Base-by-base conservation (phyloP, 108 stramenopile species). In the Parmales sp. region DNA sequence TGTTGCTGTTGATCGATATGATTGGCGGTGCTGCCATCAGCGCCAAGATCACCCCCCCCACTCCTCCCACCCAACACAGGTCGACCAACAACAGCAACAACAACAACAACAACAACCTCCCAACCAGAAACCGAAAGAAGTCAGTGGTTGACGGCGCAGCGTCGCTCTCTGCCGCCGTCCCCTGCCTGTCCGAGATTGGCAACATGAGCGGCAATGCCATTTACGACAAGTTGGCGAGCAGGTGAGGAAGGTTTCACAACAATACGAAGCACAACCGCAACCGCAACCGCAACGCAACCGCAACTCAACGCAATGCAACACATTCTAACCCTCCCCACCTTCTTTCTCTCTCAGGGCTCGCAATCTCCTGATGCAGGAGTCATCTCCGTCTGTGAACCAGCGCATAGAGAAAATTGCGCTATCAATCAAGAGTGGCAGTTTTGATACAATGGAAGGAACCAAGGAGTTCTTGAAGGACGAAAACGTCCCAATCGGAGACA, bases 161-260 rank as follows among this genome's bases (percentile, higher is more conserved):
- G 39, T 82, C 91, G 36, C 78, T 93, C 26, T 79, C 70, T 34
- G 78, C 85, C 70, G 82, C 89, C 38, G 69, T 86, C 39, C 91
- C 94, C 28, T 83, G 92, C 28, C 85, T 97, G 39, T 81, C 92
- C 8, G 93, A 95, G 68, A 89, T 97, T 46, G 91, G 89, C n/a
- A 81, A 88, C 23, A 89, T 98, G 83, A 85, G 83, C 8, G 86
- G 88, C 39, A 76, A 78, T 48, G 78, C 82, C 18, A 71, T 67
- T 26, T 94, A 94, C 73, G 83, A 86, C 13, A 51, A 79, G 41
- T 80, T 93, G 34, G 89, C 93, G 23, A 78, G 88, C n/a, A n/a
- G n/a, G n/a, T n/a, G n/a, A n/a, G n/a, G n/a, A n/a, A n/a, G n/a
- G n/a, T n/a, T n/a, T n/a, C n/a, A n/a, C n/a, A n/a, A n/a, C n/a